phyloP scores from a whole-genome alignment of 1,139 yeast genomes.

The Arxiozyma heterogenica region DNA sequence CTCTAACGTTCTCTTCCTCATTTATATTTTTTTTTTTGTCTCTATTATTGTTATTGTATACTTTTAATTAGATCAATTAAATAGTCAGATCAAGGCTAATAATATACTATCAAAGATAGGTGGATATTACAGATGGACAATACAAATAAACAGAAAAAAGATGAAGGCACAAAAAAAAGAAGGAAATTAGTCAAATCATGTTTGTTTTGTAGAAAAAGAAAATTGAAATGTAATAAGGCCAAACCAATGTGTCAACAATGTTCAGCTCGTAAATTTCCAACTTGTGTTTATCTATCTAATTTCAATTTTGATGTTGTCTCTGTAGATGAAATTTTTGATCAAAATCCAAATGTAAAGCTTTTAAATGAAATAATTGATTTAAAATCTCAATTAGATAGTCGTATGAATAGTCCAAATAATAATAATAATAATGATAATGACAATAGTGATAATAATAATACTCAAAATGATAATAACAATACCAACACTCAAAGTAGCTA shows the following conservation, averaged over 20 bases:
- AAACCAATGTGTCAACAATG: constrained; percentile 25
- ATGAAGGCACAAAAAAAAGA: constrained; percentile 6
- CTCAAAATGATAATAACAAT: neutral
- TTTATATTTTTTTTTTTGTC: too few species aligned
- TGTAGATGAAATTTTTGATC: constrained; percentile 15
- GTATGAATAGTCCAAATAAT: too few species aligned
- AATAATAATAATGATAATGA: neutral
- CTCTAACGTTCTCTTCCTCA: too few species aligned
- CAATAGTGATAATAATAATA: neutral
- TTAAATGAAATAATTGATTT: constrained; percentile 15
- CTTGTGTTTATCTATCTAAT: constrained; percentile 22
- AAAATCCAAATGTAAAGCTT: constrained; percentile 21
- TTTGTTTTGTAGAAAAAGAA: constrained; percentile 25
- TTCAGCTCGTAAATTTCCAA: constrained; percentile 16
- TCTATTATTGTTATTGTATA: too few species aligned
- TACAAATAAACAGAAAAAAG: neutral
- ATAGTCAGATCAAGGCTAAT: too few species aligned
- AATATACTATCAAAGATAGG: neutral
- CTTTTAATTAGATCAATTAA: too few species aligned
- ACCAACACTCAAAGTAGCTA: neutral
- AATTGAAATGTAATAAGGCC: constrained; percentile 26
- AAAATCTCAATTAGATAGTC: constrained; percentile 7
- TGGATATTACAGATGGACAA: too few species aligned
- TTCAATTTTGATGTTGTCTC: constrained; percentile 16
- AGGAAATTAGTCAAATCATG: constrained; percentile 26